phyloP scores from a whole-genome alignment of 2,329 filamentous ascomycete species.

The Talaromyces sp. region DNA sequence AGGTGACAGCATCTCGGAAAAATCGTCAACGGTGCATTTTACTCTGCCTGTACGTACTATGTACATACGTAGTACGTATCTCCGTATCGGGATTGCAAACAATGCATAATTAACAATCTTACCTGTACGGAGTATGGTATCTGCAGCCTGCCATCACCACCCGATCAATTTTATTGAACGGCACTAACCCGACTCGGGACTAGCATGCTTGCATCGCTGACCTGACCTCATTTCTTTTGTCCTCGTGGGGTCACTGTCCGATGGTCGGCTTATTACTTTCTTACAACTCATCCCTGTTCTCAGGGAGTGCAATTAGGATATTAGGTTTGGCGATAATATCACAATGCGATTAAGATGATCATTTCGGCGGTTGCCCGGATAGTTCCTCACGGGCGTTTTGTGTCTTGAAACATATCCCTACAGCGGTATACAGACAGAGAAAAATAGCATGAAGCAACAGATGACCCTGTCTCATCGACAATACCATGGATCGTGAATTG shows the following conservation, averaged over 20 bases:
- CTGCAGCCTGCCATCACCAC: not conserved
- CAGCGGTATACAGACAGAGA: not conserved
- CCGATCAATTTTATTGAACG: not conserved
- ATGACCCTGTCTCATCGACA: not conserved
- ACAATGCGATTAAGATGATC: not conserved
- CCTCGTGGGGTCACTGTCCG: not conserved
- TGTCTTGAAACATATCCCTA: not conserved
- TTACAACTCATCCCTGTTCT: no score
- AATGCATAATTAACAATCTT: not conserved
- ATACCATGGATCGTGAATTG: not conserved
- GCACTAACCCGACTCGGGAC: not conserved
- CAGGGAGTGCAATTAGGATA: not conserved
- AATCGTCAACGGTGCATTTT: not conserved
- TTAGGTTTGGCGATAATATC: not conserved
- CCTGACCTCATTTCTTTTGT: not conserved
- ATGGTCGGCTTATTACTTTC: not conserved
- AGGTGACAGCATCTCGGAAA: not conserved
- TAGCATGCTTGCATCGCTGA: not conserved
- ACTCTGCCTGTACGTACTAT: no score
- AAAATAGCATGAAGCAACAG: not conserved
- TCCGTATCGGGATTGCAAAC: not conserved
- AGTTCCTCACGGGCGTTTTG: not conserved
- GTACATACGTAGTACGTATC: no score
- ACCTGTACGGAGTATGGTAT: not conserved
- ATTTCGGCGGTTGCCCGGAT: not conserved